Evolutionary conservation across 495 filamentous ascomycete genomes (phyloP).

Genomic region (Stereocaulon alpinum): DNA sequence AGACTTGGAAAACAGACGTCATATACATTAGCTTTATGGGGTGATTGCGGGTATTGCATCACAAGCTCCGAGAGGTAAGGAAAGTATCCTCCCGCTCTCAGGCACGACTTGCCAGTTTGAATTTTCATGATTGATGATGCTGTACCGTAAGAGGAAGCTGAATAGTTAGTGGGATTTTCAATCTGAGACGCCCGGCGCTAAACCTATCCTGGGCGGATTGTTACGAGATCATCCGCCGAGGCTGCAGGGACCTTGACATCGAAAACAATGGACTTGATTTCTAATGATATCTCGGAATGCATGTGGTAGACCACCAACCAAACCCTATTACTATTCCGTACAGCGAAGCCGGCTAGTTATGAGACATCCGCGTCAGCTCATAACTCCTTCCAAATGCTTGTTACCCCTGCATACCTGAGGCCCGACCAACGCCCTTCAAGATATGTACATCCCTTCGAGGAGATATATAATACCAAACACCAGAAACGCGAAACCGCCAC

Average conservation of each 20-base stretch:
- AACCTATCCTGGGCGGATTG: too few relatives aligned
- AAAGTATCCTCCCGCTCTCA: too few relatives aligned
- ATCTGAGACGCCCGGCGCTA: too few relatives aligned
- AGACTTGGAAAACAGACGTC: background rate
- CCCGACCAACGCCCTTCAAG: background rate
- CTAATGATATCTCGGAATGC: background rate
- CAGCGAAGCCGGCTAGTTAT: background rate
- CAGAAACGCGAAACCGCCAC: constrained; percentile 86
- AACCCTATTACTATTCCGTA: background rate
- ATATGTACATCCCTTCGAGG: constrained; percentile 59
- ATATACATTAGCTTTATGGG: background rate
- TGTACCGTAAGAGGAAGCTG: too few relatives aligned
- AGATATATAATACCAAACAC: constrained; percentile 87
- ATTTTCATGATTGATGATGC: too few relatives aligned
- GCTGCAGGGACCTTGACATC: too few relatives aligned
- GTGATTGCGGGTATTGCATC: background rate
- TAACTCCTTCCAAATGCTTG: constrained; percentile 5
- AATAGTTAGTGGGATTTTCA: too few relatives aligned
- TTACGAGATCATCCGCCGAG: too few relatives aligned
- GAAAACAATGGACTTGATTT: too few relatives aligned
- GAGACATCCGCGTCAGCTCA: background rate
- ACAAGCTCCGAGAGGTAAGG: background rate
- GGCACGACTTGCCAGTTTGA: too few relatives aligned
- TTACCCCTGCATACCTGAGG: background rate
- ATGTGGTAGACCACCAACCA: background rate